Evolutionary conservation across 2,329 filamentous ascomycete species (phyloP).

Genomic region (Exophiala spinifera): DNA sequence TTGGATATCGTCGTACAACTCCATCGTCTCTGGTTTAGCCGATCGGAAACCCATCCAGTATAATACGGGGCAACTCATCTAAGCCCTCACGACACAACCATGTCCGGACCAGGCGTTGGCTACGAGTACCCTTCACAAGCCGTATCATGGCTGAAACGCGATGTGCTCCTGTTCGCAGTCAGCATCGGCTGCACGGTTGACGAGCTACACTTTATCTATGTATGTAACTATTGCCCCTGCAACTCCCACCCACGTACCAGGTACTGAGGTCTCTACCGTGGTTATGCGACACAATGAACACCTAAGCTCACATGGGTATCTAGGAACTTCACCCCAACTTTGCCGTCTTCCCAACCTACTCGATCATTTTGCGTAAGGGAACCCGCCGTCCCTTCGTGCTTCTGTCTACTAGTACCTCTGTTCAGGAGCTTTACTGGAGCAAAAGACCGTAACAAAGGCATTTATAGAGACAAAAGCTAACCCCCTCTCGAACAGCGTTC

Average conservation of each 20-base stretch:
- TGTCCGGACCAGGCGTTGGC: constrained; percentile 59
- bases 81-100: constrained; percentile 28
- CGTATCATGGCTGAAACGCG: constrained; percentile 83
- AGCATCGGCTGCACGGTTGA: constrained; percentile 79
- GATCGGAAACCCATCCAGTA: too few species aligned
- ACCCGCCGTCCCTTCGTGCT: not conserved
- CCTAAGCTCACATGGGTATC: not conserved
- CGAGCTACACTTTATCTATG: constrained; percentile 90
- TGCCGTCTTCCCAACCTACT: constrained; percentile 83
- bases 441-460: too few species aligned
- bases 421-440: too few species aligned
- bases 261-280: too few species aligned
- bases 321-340: constrained; percentile 83
- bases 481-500: constrained; percentile 62
- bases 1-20: too few species aligned
- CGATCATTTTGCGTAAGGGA: constrained; percentile 68
- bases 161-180: constrained; percentile 83
- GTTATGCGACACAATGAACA: too few species aligned
- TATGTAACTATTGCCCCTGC: constrained; percentile 46
- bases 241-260: too few species aligned
- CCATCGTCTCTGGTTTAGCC: too few species aligned
- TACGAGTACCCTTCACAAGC: constrained; percentile 74
- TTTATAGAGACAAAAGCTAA: constrained; percentile 1
- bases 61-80: not conserved
- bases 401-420: too few species aligned